Evolutionary conservation across 2,329 filamentous ascomycete species (phyloP).

Genomic region (Bisporella sp.): DNA sequence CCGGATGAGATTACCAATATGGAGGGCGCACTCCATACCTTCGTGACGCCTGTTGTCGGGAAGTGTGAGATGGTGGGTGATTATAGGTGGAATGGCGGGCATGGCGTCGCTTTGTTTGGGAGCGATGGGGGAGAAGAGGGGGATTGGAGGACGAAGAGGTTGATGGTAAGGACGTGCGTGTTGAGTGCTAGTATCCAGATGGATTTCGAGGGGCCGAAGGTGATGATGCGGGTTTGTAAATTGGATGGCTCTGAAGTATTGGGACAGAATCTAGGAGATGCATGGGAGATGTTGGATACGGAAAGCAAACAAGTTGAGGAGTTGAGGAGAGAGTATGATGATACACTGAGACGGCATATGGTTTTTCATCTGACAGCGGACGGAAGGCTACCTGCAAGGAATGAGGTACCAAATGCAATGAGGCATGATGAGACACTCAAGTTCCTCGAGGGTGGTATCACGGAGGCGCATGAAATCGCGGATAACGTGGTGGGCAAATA

Average conservation of each 20-base stretch:
- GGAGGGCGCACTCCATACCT: constrained; percentile 22
- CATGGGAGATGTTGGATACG: constrained; percentile 8
- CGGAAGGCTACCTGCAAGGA: constrained; percentile 8
- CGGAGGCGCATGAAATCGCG: not conserved
- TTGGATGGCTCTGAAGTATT: constrained; percentile 6
- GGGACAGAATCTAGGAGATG: constrained; percentile 7
- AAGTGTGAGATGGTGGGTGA: constrained; percentile 19
- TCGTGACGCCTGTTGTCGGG: constrained; percentile 18
- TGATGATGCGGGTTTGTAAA: constrained; percentile 19
- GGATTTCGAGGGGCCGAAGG: constrained; percentile 20
- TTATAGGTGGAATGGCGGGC: constrained; percentile 14
- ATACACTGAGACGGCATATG: constrained; percentile 13
- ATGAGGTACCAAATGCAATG: constrained; percentile 3
- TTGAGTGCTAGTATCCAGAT: constrained; percentile 20
- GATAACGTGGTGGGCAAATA: constrained; percentile 10
- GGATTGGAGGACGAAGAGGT: not conserved
- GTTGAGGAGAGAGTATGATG: constrained; percentile 15
- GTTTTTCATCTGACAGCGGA: constrained; percentile 14
- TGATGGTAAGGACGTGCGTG: constrained; percentile 14
- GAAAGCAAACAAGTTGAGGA: constrained; percentile 14
- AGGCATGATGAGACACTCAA: constrained; percentile 3
- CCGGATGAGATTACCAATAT: constrained; percentile 19
- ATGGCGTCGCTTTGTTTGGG: constrained; percentile 15
- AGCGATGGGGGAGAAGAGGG: not conserved
- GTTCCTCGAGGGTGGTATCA: constrained; percentile 9